Evolutionary conservation across 106 monocot genomes (phyloP).

Genomic region (Alisma plantagoaquatica): DNA sequence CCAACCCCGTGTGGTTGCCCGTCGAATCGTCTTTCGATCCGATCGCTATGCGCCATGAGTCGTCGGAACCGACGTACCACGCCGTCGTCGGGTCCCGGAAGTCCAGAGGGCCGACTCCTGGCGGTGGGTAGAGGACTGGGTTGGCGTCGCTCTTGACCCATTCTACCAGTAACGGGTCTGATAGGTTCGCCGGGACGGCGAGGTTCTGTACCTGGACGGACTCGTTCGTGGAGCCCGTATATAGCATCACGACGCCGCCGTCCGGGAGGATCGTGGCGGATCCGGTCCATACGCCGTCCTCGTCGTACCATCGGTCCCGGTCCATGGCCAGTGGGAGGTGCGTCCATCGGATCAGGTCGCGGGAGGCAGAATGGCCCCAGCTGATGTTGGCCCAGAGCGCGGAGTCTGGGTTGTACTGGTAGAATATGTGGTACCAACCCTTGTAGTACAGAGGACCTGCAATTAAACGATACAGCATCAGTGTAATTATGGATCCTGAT

Average conservation of each 20-base stretch:
- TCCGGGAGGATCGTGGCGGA: conserved; percentile 51
- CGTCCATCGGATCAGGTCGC: no score
- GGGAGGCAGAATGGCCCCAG: no score
- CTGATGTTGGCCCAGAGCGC: no score
- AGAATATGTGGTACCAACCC: no score
- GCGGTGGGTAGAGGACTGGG: conserved; percentile 52
- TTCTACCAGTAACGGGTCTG: conserved; percentile 34
- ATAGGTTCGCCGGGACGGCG: conserved; percentile 34
- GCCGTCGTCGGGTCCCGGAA: conserved; percentile 75
- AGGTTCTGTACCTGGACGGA: conserved; percentile 58
- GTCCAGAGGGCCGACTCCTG: conserved; percentile 34
- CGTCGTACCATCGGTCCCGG: conserved; percentile 55
- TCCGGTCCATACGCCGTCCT: conserved; percentile 60
- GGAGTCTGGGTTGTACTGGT: no score
- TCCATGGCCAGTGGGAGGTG: conserved; percentile 47
- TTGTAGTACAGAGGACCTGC: no score
- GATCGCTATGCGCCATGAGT: conserved; percentile 54
- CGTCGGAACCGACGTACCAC: conserved; percentile 35
- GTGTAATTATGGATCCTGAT: no score
- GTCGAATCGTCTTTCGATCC: conserved; percentile 46
- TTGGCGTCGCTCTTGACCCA: conserved; percentile 57
- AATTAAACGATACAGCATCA: no score
- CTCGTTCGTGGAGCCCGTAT: conserved; percentile 47
- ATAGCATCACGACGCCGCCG: conserved; percentile 38
- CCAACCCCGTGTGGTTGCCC: conserved; percentile 38